Evolutionary conservation across 768 basidiomycete genomes (phyloP), one percentile per base, ranked within the genome.

Genomic region (Rhodotorula kratochvilovae): DNA sequence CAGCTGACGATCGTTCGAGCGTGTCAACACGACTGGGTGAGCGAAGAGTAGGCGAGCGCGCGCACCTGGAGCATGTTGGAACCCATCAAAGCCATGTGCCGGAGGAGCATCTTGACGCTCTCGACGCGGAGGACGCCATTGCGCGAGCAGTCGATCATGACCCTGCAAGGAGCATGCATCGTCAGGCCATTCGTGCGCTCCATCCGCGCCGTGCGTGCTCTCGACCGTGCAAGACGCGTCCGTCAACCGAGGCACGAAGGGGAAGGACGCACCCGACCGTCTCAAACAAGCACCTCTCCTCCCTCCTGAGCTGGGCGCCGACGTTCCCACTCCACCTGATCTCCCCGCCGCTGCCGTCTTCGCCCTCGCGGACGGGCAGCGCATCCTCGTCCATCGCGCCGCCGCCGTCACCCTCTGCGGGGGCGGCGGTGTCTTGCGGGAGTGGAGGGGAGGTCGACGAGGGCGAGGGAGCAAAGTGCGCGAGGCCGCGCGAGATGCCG

Each of bases 61-160:
- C 66, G 56, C 4, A 71, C 73, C 70, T 77, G 74, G 0, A 77
- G 65, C 65, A 75, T 69, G 74, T 77, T 75, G 27, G 15, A 45
- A 0, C 76, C 76, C 60, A 69, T 67, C 11, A 68, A 27, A 8
- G 76, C 76, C 57, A 75, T 54, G 33, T 73, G 63, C 6, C 73
- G 61, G 1, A 73, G 59, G n/a, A 77, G 46, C 39, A 42, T 64
- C 55, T 73, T 70, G 53, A 73, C 74, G n/a, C 56, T 48, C 2
- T 62, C 61, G 29, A 73, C 71, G 21, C 36, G 64, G 29, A 77
- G 61, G 2, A 77, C 76, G 5, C 76, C 76, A 46, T 77, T 77
- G 4, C 76, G 53, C 33, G 74, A 75, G 60, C 76, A 77, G 55
- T 77, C 76, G 27, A 77, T 69, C 76, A 77, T 71, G 46, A 71